A percentile compares a stretch with the other conserved stretches of the same genome.
Evolutionary conservation across 192 early-diverging fungal genomes (phyloP).

Genomic region (Haplosporangium gracile): DNA sequence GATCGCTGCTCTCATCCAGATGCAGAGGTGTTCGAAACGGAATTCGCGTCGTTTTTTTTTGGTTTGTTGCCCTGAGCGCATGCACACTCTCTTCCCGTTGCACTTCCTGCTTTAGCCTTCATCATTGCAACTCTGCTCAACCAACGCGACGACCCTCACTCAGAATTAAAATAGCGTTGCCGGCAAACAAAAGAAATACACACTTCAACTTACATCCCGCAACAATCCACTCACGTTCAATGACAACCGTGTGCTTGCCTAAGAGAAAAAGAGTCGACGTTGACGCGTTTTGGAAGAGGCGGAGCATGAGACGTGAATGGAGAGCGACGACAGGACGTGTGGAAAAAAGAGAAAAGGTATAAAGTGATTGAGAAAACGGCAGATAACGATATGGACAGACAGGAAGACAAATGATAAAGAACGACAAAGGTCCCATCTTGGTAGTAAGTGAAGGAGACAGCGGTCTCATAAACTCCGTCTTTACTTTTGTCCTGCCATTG

Average conservation of each 20-base stretch:
- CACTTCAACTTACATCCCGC: constrained; percentile 28
- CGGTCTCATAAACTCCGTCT: too few species aligned
- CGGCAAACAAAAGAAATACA: background rate
- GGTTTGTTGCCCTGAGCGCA: constrained; percentile 1
- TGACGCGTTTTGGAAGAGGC: background rate
- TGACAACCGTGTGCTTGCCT: constrained; percentile 29
- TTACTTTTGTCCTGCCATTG: too few species aligned
- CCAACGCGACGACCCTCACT: background rate
- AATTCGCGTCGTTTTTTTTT: background rate
- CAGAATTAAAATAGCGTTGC: background rate
- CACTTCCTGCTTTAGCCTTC: background rate
- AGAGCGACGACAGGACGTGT: background rate
- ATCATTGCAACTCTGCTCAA: background rate
- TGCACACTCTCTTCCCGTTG: background rate
- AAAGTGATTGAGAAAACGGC: background rate
- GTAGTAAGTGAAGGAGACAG: background rate
- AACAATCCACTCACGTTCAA: constrained; percentile 25
- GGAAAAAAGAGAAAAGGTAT: background rate
- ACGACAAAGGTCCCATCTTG: background rate
- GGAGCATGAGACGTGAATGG: background rate
- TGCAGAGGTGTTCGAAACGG: background rate
- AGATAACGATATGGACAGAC: background rate
- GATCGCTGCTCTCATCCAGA: background rate
- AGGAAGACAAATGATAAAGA: background rate
- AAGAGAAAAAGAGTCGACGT: background rate